Evolutionary conservation across 345 rosid species (phyloP), one percentile per base, ranked within the genome.

Genomic region (Physaria fendleri): DNA sequence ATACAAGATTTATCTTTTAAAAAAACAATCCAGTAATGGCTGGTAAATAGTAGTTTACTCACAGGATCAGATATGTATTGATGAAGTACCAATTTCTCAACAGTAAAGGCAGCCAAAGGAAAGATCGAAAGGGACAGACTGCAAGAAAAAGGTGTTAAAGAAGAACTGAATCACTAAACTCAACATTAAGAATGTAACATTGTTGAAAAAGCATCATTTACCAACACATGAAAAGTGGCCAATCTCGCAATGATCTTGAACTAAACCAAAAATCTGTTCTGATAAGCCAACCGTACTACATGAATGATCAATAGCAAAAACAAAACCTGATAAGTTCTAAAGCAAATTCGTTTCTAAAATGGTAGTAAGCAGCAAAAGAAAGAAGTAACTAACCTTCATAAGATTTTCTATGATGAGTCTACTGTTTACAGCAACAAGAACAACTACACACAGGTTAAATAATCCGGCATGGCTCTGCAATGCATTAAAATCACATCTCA

Each of bases 151-250:
- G 59, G 57, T 38, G 11, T 5, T 12, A 5, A 15, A 33, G 4
- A 24, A 4, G 8, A 23, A 41, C 12, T 12, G 39, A 52, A 17
- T 35, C 23, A 57, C 51, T 20, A 29, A 15, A 13, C 47, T 57
- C 37, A 42, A 14, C 45, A n/a, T 4, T 1, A 25, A 56, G 10
- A 23, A 41, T 59, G 41, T 17, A 56, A 55, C 38, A 37, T 15
- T 14, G 30, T 10, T 38, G 2, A 13, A 41, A 32, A 28, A 34
- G 8, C 1, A 21, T 46, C 46, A 5, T 20, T 32, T 85, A 93
- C 99, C 99, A 89, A 80, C 97, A 87, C 99, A 93, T 93, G 65
- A 90, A 62, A 28, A 93, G 88, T 0, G 99, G 99, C 99, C 99
- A 93, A 63, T 93, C 99, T 66, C 95, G 80, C 68, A 93, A 71